phyloP scores from a whole-genome alignment of 805 yeast genomes.

The baker's yeast (Saccharomyces cerevisiae) region DNA sequence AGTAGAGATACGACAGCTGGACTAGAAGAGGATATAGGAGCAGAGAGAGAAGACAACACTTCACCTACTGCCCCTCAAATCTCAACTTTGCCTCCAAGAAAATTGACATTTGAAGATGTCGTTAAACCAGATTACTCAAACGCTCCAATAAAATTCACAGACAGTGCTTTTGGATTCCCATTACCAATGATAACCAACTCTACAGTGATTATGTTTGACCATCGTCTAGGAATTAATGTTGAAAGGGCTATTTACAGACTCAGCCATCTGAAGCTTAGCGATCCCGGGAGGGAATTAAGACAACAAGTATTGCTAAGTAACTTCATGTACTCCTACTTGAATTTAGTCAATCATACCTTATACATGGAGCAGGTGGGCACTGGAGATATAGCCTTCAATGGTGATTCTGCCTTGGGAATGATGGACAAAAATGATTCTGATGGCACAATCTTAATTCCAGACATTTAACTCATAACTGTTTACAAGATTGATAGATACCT shows the following conservation, averaged over 20 bases:
- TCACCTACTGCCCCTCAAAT: neutral
- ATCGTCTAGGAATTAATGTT: constrained; percentile 86
- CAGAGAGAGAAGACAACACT: neutral
- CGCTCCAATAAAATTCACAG: constrained; percentile 54
- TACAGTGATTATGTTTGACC: constrained; percentile 71
- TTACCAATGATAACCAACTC: constrained; percentile 72
- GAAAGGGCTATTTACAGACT: constrained; percentile 92
- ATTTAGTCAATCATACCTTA: constrained; percentile 84
- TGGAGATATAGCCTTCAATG: neutral
- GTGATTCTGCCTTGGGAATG: neutral
- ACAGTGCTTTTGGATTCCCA: constrained; percentile 83
- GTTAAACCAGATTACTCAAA: constrained; percentile 38
- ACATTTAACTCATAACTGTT: constrained; percentile 2
- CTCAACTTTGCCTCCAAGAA: constrained; percentile 23
- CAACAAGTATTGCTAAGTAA: constrained; percentile 91
- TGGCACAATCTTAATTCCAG: constrained; percentile 24
- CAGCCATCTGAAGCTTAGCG: constrained; percentile 88
- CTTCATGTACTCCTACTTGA: constrained; percentile 95
- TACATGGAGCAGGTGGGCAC: constrained; percentile 55
- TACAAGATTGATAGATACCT: neutral
- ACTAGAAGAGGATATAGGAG: constrained; percentile 4
- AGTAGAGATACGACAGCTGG: neutral
- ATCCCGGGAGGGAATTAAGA: constrained; percentile 80
- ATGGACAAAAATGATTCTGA: constrained; percentile 15
- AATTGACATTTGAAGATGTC: constrained; percentile 31